Evolutionary conservation across 2,329 filamentous ascomycete species (phyloP), one percentile per base, ranked within the genome.

Genomic region (Nemania abortiva): DNA sequence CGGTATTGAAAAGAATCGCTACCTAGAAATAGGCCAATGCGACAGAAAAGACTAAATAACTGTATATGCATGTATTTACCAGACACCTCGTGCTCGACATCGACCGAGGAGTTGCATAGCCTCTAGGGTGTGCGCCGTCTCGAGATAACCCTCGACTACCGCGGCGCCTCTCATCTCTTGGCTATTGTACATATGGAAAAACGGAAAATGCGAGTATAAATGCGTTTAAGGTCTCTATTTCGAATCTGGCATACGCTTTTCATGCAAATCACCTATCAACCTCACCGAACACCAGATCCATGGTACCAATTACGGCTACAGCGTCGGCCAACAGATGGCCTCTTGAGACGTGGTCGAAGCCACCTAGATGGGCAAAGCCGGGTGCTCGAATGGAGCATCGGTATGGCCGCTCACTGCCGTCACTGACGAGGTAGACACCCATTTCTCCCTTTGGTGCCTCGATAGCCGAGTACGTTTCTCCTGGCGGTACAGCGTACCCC

Each of bases 401-500:
- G 86, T 99, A 99, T 55, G 96, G 96, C 79, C 96, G 88, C 88
- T 99, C 96, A 80, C 91, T 96, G 72, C 96, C 96, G 80, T 99
- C 96, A 80, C 93, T 97, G 78, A 99, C 96, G 60, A 99, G 85
- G 81, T 92, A 99, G 53, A 99, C 96, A 81, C 92, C 96, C 96
- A 99, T 99, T 86, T 99, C 96, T 77, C 96, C 96, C 91, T 99
- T 99, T 70, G 96, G 96, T n/a, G 97, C 96, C 87, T 99, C 96
- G 73, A 99, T 99, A 71, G 92, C 95, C 55, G 92, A 95, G 87
- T 99, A 99, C 6, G 96, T 99, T 87, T 99, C 96, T 72, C 96
- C 97, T 7, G 97, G 96, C 52, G 96, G 96, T 3, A 99, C 96
- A 53, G 94, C 89, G 83, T 99, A 99, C 68, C 96, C 96, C 89